Percentiles rank a stretch among this genome's conserved stretches.
Conservation (phyloP, 371 early-diverging fungal genomes). For the Lichtheimia ornata region DNA sequence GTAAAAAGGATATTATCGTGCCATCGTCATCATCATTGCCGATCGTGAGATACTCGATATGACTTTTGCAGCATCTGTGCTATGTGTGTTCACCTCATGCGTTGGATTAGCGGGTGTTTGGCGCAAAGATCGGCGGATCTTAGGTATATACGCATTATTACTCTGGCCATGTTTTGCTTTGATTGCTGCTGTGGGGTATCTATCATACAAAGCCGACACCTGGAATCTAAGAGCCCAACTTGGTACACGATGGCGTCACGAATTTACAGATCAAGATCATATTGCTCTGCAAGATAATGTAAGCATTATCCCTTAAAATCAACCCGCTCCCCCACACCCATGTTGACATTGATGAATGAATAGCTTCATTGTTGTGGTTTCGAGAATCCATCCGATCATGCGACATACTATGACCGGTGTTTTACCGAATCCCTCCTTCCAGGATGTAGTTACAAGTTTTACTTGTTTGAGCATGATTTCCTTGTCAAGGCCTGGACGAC, state of each 20-base stretch:
- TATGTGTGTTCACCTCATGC: slow-evolving; percentile 18
- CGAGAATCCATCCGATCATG: slow-evolving; percentile 39
- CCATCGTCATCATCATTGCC: slow-evolving; percentile 18
- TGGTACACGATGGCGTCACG: slow-evolving; percentile 31
- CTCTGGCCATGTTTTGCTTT: slow-evolving; percentile 33
- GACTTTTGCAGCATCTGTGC: slow-evolving; percentile 17
- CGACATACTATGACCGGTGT: slow-evolving; percentile 24
- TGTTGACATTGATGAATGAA: neutral
- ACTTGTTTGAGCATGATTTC: slow-evolving; percentile 24
- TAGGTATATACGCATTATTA: slow-evolving; percentile 22
- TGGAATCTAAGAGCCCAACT: slow-evolving; percentile 32
- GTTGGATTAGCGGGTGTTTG: slow-evolving; percentile 25
- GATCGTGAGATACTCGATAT: slow-evolving; percentile 17
- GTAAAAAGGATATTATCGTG: slow-evolving; percentile 19
- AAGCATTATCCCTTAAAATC: slow-evolving; percentile 10
- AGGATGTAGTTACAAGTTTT: slow-evolving; percentile 32
- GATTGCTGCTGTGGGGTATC: slow-evolving; percentile 25
- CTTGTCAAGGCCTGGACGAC: slow-evolving; percentile 22
- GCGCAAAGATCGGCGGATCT: slow-evolving; percentile 17
- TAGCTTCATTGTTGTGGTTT: slow-evolving; percentile 38
- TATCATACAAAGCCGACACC: slow-evolving; percentile 25
- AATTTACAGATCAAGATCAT: slow-evolving; percentile 11
- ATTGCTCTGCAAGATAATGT: slow-evolving; percentile 22
- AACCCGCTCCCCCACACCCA: neutral
- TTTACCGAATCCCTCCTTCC: slow-evolving; percentile 31